Conservation (phyloP, 495 filamentous ascomycete genomes). For the Neurospora africana region DNA sequence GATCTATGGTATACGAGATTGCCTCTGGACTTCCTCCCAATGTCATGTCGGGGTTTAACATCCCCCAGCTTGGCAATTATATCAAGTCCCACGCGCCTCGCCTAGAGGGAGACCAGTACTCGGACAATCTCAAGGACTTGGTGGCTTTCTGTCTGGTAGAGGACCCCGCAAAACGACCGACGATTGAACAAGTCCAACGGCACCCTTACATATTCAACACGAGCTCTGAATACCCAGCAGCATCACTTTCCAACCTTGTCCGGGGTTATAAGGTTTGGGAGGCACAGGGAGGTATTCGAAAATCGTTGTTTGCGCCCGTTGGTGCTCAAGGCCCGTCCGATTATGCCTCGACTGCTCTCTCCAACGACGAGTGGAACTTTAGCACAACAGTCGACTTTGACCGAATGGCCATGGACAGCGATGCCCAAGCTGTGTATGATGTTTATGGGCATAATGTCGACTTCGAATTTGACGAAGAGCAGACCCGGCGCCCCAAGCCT, state of each 20-base stretch:
- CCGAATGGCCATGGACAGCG: slow-evolving; percentile 39
- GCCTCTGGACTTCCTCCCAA: slow-evolving; percentile 80
- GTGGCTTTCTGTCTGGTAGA: slow-evolving; percentile 72
- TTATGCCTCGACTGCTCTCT: slow-evolving; percentile 26
- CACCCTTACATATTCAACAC: slow-evolving; percentile 57
- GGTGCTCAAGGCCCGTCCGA: slow-evolving; percentile 54
- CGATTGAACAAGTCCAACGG: slow-evolving; percentile 53
- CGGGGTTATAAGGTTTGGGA: slow-evolving; percentile 81
- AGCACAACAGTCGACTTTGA: slow-evolving; percentile 81
- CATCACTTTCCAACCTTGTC: slow-evolving; percentile 60
- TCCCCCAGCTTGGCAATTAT: slow-evolving; percentile 47
- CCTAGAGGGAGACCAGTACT: slow-evolving; percentile 68
- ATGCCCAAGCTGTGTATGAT: slow-evolving; percentile 38
- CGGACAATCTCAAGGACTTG: slow-evolving; percentile 61
- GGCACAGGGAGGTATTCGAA: slow-evolving; percentile 66
- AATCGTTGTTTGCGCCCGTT: slow-evolving; percentile 67
- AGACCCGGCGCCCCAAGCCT: slow-evolving; percentile 24
- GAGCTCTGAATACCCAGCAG: slow-evolving; percentile 55
- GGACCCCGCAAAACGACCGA: slow-evolving; percentile 62
- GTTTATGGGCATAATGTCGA: slow-evolving; percentile 41
- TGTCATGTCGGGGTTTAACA: slow-evolving; percentile 38
- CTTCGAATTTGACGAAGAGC: slow-evolving; percentile 35
- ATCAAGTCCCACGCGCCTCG: slow-evolving; percentile 53
- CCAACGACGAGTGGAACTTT: slow-evolving; percentile 81
- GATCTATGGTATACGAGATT: slow-evolving; percentile 82